These are phyloP conservation scores for Fomitopsis serialis DNA, from an alignment of 768 basidiomycete genomes.

Conservation along the genomic window DNA sequence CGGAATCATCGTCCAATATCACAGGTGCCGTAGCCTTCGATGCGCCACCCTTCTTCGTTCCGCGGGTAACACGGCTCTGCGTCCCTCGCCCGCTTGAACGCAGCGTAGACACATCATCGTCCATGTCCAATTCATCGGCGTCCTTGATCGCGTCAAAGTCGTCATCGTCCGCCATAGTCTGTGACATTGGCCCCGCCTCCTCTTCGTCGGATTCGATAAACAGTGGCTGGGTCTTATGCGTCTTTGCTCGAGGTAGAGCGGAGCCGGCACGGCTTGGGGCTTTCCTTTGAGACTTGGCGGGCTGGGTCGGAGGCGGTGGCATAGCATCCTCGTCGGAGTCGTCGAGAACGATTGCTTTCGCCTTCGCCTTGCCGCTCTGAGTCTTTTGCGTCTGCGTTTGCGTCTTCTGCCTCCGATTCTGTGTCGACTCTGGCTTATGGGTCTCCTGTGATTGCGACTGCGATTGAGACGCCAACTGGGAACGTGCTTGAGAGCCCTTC, in stretches of 20 bases:
- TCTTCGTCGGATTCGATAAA: constrained; percentile 33
- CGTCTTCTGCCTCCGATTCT: constrained; percentile 1
- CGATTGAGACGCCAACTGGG: neutral
- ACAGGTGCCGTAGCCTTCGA: constrained; percentile 30
- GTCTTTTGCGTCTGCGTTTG: constrained; percentile 7
- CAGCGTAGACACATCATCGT: constrained; percentile 16
- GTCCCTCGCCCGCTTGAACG: constrained; percentile 22
- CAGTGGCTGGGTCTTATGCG: constrained; percentile 35
- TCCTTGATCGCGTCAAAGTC: constrained; percentile 37
- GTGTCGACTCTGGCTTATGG: constrained; percentile 11
- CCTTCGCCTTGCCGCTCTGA: constrained; percentile 13
- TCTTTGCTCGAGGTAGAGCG: constrained; percentile 1
- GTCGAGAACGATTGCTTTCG: constrained; percentile 26
- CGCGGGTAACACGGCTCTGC: constrained; percentile 15
- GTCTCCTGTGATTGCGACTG: constrained; percentile 6
- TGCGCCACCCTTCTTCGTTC: constrained; percentile 10
- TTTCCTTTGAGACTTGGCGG: neutral
- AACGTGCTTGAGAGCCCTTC: constrained; percentile 32
- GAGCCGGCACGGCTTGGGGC: neutral
- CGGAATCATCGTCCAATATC: constrained; percentile 61
- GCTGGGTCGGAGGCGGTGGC: constrained; percentile 5
- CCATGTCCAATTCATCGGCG: constrained; percentile 9
- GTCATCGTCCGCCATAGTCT: constrained; percentile 1
- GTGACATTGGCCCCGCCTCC: neutral
- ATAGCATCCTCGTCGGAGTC: constrained; percentile 35